phyloP scores from a whole-genome alignment of 192 early-diverging fungal genomes.

The Phlyctochytrium arcticum region DNA sequence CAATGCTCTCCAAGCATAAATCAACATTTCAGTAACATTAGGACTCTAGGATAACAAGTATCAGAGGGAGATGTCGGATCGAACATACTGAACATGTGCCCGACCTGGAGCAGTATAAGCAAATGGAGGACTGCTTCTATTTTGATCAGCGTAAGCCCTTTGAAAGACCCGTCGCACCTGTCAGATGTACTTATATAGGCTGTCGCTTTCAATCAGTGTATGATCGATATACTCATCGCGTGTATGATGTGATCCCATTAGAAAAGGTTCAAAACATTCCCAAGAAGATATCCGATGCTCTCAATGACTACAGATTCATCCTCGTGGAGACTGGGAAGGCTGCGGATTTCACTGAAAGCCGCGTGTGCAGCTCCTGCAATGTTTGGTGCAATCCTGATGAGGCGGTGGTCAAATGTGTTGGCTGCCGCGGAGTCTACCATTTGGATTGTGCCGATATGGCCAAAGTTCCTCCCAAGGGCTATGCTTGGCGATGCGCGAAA shows the following conservation, averaged over 20 bases:
- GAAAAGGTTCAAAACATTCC: conserved; percentile 77
- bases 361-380: conserved; percentile 43
- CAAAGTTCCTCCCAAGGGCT: conserved; percentile 77
- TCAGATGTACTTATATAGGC: not conserved
- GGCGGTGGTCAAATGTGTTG: conserved; percentile 71
- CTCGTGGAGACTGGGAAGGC: conserved; percentile 82
- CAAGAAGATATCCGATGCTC: conserved; percentile 58
- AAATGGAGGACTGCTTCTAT: conserved; percentile 72
- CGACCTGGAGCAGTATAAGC: conserved; percentile 58
- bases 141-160: conserved; percentile 60
- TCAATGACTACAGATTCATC: conserved; percentile 76
- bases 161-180: not conserved
- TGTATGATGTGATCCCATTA: conserved; percentile 84
- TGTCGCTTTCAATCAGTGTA: conserved; percentile 51
- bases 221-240: conserved; percentile 82
- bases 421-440: conserved; percentile 74
- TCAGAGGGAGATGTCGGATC: conserved; percentile 76
- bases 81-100: conserved; percentile 61
- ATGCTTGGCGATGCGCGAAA: conserved; percentile 79
- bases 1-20: not conserved
- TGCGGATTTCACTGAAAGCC: conserved; percentile 65
- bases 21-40: too few relatives aligned
- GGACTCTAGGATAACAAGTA: conserved; percentile 49
- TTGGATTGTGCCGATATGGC: conserved; percentile 72
- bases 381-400: conserved; percentile 39